Evolutionary conservation across 202 grass and related monocot genomes (phyloP), one percentile per base, ranked within the genome.

Genomic region (Saccharum hybrid): DNA sequence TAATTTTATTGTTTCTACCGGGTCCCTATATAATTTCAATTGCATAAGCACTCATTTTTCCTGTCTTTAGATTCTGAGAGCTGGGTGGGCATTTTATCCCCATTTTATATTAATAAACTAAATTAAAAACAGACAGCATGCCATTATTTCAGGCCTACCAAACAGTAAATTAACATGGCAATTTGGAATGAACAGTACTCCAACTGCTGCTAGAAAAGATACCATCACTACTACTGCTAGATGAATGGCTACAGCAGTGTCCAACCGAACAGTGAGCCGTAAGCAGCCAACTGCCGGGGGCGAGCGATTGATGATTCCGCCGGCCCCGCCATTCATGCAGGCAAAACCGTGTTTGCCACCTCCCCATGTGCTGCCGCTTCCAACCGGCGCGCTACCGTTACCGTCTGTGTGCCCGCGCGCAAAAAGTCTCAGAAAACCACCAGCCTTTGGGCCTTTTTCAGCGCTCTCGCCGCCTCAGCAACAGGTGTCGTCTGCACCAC

Each of bases 331-430:
- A 84, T 89, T 85, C 85, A 89, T 76, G 88, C 88, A 91, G 33
- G 64, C 78, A 22, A 81, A 91, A 88, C 77, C 81, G 88, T 90
- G 88, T 83, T 68, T 28, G 63, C 85, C 80, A 81, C 81, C 93
- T 51, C 77, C 72, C 90, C 77, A 89, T 89, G 93, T 96, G 90
- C 83, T 76, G 72, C 85, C 86, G 59, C 61, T 48, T 83, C 81
- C 79, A 85, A 86, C 89, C 57, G 77, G 64, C 66, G 6, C 16
- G 13, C n/a, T n/a, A n/a, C n/a, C 9, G n/a, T n/a, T n/a, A 18
- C 34, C 34, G 34, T 31, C 1, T 2, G 31, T 36, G 34, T 36
- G 34, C 34, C 34, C 34, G 4, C 34, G 2, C 34, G n/a, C 34
- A 6, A 49, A 63, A 66, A 61, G 59, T 80, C 39, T 22, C 34